phyloP scores from a whole-genome alignment of 1,284 basidiomycete genomes.

The Sporisorium exsertum region DNA sequence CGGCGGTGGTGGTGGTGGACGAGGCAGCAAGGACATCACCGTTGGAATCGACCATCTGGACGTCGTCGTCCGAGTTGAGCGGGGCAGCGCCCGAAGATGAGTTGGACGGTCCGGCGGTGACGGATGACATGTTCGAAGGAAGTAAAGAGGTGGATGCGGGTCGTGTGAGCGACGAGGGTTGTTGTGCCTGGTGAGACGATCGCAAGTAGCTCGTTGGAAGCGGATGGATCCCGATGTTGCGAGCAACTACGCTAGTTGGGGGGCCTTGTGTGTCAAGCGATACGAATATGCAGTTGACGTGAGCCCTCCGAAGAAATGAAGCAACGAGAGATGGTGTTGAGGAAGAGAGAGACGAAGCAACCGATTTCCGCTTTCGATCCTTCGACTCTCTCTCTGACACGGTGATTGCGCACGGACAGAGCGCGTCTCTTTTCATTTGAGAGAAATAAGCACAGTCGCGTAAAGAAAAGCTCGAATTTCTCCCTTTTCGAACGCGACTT shows the following conservation, averaged over 20 bases:
- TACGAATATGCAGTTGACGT: neutral
- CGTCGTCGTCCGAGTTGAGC: slow-evolving; percentile 24
- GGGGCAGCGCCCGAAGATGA: neutral
- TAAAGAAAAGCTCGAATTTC: neutral
- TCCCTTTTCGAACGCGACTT: no score
- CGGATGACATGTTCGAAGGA: slow-evolving; percentile 7
- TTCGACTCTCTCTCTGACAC: neutral
- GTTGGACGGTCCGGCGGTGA: slow-evolving; percentile 13
- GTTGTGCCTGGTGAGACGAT: no score
- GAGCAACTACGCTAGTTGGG: neutral
- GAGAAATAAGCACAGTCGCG: neutral
- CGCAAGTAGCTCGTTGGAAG: neutral
- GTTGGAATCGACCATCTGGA: slow-evolving; percentile 29
- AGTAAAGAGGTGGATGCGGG: neutral
- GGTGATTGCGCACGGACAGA: slow-evolving; percentile 3
- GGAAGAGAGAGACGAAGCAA: neutral
- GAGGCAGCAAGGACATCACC: slow-evolving; percentile 7
- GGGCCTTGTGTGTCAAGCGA: no score
- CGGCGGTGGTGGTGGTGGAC: neutral
- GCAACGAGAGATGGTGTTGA: neutral
- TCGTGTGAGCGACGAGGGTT: no score
- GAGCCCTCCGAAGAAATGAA: neutral
- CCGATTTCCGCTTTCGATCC: neutral
- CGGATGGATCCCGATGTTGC: neutral
- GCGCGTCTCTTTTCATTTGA: neutral